Conservation (phyloP, 2,329 filamentous ascomycete genomes). For the Alternaria dauci region DNA sequence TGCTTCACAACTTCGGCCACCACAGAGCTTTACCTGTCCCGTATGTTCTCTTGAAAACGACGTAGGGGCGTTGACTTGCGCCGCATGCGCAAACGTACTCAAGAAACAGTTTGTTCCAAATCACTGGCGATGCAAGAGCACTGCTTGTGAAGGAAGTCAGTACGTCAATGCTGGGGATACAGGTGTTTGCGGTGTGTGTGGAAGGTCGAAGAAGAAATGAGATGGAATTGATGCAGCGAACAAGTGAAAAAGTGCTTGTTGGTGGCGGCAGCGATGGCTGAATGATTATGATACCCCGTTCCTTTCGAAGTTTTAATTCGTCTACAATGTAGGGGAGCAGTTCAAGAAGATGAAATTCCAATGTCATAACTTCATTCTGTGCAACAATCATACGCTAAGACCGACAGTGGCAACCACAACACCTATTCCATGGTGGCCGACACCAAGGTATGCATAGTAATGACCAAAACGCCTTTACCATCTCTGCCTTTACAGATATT, state of each 20-base stretch:
- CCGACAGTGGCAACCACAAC: conserved; percentile 1
- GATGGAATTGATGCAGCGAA: background rate
- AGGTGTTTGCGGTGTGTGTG: conserved; percentile 75
- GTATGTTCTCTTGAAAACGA: conserved; percentile 75
- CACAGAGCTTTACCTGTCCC: conserved; percentile 54
- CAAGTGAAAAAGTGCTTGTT: background rate
- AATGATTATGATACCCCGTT: background rate
- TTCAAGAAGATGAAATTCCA: background rate
- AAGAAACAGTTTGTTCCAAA: conserved; percentile 61
- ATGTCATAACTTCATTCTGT: conserved; percentile 18
- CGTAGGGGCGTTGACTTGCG: conserved; percentile 65
- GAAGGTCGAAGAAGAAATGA: conserved; percentile 36
- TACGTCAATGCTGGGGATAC: conserved; percentile 76
- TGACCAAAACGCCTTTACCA: conserved; percentile 21
- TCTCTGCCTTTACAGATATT: conserved; percentile 40
- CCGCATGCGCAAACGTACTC: conserved; percentile 75
- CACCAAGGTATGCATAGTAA: conserved; percentile 34
- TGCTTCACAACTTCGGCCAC: background rate
- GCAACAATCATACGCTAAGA: background rate
- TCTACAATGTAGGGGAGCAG: background rate
- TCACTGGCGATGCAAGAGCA: conserved; percentile 71
- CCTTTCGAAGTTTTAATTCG: background rate
- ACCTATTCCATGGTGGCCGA: conserved; percentile 4
- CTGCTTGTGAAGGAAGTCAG: conserved; percentile 61
- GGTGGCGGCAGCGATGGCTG: background rate